Percentiles rank a stretch among this genome's conserved stretches.
phyloP scores from a whole-genome alignment of 768 basidiomycete genomes.

The Clavulina sp. region DNA sequence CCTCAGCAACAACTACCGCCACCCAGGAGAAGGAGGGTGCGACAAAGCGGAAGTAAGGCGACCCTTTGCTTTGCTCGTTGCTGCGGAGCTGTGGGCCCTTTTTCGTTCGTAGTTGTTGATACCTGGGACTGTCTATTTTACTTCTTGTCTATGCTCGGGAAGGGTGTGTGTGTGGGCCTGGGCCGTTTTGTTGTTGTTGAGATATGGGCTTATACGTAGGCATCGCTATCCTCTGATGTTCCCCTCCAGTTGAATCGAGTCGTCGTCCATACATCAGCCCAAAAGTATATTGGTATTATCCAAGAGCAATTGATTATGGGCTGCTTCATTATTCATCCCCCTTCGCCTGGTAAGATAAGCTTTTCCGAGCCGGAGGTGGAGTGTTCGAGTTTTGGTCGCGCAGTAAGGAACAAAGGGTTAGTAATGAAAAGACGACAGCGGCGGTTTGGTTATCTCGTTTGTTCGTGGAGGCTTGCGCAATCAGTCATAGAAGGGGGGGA shows the following conservation, averaged over 20 bases:
- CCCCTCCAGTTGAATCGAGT: not conserved
- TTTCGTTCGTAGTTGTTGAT: not conserved
- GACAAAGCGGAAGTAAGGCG: constrained; percentile 55
- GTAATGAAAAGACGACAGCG: too few relatives aligned
- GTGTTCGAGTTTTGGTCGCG: not conserved
- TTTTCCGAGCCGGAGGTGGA: too few relatives aligned
- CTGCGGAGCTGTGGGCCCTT: not conserved
- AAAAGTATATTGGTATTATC: too few relatives aligned
- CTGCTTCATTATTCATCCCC: too few relatives aligned
- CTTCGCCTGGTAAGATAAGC: too few relatives aligned
- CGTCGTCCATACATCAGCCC: too few relatives aligned
- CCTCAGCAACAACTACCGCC: constrained; percentile 1
- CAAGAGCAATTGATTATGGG: too few relatives aligned
- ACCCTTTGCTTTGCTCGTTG: not conserved
- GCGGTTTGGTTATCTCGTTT: not conserved
- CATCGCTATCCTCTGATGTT: not conserved
- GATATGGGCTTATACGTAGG: not conserved
- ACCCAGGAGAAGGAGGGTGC: constrained; percentile 2
- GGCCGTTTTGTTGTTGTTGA: not conserved
- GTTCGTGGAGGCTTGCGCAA: not conserved
- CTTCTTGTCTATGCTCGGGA: not conserved
- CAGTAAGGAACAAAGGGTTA: not conserved
- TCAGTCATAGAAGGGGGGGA: not conserved
- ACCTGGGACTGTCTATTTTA: not conserved
- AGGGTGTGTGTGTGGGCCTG: not conserved